Evolutionary conservation across 2,329 filamentous ascomycete genomes (phyloP), one percentile per base, ranked within the genome.

Genomic region (Botrytis squamosa): DNA sequence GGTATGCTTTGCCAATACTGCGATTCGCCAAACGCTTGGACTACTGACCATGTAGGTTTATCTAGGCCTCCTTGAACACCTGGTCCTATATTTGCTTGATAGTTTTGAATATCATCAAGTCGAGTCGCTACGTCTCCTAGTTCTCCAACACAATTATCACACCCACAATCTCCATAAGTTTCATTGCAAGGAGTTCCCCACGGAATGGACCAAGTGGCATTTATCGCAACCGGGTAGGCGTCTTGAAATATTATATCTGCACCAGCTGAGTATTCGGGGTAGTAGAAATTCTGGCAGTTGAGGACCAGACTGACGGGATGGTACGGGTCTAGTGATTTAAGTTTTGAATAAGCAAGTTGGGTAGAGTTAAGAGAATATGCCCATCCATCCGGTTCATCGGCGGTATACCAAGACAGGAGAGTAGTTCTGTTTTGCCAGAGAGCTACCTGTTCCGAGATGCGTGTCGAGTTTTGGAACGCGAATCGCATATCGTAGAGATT

Each of bases 251-350:
- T 81, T 74, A 87, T 87, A 74, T 88, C 86, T 0, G 85, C 84
- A 14, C 86, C 86, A 1, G 82, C 78, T 1, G 84, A 80, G 77
- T 88, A 88, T n/a, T 85, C 81, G 40, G 80, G 75, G 77, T 86
- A 88, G 77, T 86, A 83, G 78, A 86, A 88, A 76, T 87, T 86
- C 65, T 83, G 83, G 79, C 86, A 88, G 75, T 88, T 88, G 44
- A 88, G 80, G 5, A 84, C 84, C 5, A 88, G 81, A 8, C 83
- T 85, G n/a, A 86, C 82, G 0, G 86, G 86, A 78, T 88, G 86
- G 76, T 87, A 88, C 0, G 85, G 85, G 76, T 88, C 86, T 8
- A 86, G 76, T 5, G 77, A 76, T 71, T 83, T 83, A 74, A 88
- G 83, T 62, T 81, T 76, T 18, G 83, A 78, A 77, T 87, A 86